Evolutionary conservation across 306 rosid species (phyloP).

Genomic region (Elaeagnus macrophylla): DNA sequence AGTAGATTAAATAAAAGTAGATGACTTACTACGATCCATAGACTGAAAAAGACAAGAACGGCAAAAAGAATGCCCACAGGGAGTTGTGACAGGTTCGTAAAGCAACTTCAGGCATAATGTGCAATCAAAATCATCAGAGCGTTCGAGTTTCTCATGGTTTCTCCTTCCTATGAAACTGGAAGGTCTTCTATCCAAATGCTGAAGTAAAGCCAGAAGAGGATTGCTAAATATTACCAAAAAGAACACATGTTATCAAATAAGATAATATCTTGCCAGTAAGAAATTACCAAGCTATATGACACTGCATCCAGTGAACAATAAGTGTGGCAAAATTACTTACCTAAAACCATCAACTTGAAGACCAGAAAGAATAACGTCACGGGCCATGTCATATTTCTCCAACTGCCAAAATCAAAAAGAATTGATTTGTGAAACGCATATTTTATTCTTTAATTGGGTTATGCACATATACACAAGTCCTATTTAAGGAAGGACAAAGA

Average conservation of each 20-base stretch:
- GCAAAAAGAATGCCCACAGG: constrained; percentile 98
- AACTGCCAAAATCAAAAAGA: constrained; percentile 47
- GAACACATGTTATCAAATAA: constrained; percentile 17
- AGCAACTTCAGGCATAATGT: constrained; percentile 81
- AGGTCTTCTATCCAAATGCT: constrained; percentile 49
- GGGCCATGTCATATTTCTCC: constrained; percentile 75
- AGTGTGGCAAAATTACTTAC: constrained; percentile 35
- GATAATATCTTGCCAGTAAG: constrained; percentile 17
- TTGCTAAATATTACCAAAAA: constrained; percentile 50
- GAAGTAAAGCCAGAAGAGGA: constrained; percentile 57
- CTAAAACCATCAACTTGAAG: constrained; percentile 82
- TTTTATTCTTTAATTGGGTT: no score
- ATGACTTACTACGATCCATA: constrained; percentile 79
- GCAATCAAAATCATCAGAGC: constrained; percentile 83
- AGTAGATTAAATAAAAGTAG: constrained; percentile 20
- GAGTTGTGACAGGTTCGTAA: constrained; percentile 85
- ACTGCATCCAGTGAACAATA: neutral
- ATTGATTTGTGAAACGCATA: constrained; percentile 1
- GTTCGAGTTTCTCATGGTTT: constrained; percentile 50
- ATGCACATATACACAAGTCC: no score
- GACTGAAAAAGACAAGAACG: constrained; percentile 85
- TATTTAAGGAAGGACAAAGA: no score
- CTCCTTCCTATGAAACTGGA: constrained; percentile 29
- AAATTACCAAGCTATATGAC: constrained; percentile 9
- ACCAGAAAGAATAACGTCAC: constrained; percentile 80